Evolutionary conservation across 345 rosid species (phyloP).

Genomic region (Eucalyptus marginata): DNA sequence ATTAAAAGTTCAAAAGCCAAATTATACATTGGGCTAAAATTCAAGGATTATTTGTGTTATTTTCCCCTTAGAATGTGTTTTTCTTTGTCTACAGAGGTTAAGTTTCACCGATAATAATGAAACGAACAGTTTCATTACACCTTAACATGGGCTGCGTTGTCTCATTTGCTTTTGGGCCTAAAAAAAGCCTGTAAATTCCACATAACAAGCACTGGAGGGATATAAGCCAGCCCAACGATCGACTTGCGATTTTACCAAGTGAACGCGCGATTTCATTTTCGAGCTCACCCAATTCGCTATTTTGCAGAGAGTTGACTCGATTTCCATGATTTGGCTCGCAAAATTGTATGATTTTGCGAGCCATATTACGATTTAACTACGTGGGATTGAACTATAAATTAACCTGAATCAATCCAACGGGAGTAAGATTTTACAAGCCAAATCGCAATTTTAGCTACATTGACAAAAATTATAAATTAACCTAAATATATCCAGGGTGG

Average conservation of each 20-base stretch:
- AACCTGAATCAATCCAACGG: not conserved
- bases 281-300: not conserved
- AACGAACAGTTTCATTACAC: not conserved
- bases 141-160: not conserved
- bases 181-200: not conserved
- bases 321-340: not conserved
- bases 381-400: too few species aligned
- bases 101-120: not conserved
- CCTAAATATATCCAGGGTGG: too few species aligned
- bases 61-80: too few species aligned
- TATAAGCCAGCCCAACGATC: not conserved
- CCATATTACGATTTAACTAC: not conserved
- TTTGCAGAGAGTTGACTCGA: not conserved
- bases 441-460: not conserved
- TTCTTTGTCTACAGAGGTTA: too few species aligned
- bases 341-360: rapidly evolving
- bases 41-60: too few species aligned
- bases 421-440: too few species aligned
- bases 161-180: not conserved
- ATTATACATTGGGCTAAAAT: too few species aligned
- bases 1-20: too few species aligned
- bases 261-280: not conserved
- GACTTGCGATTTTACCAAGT: not conserved
- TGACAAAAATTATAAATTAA: too few species aligned
- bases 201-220: not conserved